Base-by-base conservation (phyloP, 345 rosid species). In the Camelina hispida region DNA sequence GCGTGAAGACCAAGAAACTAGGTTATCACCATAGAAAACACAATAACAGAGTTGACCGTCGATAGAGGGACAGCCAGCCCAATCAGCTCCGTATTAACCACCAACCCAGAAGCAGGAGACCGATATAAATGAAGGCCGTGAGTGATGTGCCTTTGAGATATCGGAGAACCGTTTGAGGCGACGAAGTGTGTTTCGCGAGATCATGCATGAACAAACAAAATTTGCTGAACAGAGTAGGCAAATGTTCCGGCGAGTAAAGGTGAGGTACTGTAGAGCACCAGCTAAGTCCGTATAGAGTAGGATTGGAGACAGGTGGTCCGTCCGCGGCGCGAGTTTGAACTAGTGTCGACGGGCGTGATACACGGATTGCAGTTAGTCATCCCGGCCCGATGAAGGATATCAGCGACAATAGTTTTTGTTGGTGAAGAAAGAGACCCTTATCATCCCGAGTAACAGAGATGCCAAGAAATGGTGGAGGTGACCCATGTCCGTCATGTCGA, bases 381-480 rank as follows among this genome's bases (percentile, higher is more conserved):
- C 0, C 1, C 0, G 0, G 10, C 20, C 0, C 9, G 52, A 1
- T 47, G 9, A n/a, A 7, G 52, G 0, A 47, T 47, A 1, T 47
- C 52, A 0, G 10, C 52, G 2, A 20, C 10, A n/a, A 7, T 47
- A 47, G 20, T n/a, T 7, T 47, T 0, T n/a, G 20, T 47, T 47
- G 52, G 1, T 8, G 2, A 0, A 47, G 9, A n/a, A 47, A 47
- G 0, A 47, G 4, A 2, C 20, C 9, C 0, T 0, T 1, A 0
- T 2, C 7, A 1, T n/a, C 2, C 0, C 7, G 9, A 2, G 0
- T n/a, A 0, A 47, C 8, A 1, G 10, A 3, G 2, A 47, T n/a
- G 0, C 52, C 52, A 1, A 47, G 52, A 47, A 47, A 11, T 6
- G 1, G 16, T 47, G 52, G 0, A 47, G 2, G 0, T 0, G 9